phyloP scores from a whole-genome alignment of 257 asterid genomes.

The Salvia splendens region DNA sequence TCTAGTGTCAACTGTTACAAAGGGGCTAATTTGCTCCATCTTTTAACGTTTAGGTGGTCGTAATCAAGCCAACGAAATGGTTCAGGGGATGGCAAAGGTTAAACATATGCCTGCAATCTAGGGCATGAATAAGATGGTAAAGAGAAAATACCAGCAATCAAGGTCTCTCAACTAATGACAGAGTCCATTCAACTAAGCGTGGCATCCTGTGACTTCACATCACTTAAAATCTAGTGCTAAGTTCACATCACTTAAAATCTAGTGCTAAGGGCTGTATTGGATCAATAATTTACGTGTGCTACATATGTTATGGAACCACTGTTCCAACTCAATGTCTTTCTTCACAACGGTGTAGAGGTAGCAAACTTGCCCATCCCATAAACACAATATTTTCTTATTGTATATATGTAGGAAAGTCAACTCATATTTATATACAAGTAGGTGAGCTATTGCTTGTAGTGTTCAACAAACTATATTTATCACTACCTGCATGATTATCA shows the following conservation, averaged over 20 bases:
- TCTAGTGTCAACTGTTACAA: too few relatives aligned
- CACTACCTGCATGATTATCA: not conserved
- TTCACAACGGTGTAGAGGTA: not conserved
- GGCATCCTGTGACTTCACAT: not conserved
- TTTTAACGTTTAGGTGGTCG: not conserved
- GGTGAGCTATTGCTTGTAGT: not conserved
- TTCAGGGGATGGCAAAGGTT: not conserved
- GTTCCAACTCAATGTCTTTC: slow-evolving; percentile 1
- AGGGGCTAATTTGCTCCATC: not conserved
- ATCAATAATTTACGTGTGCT: not conserved
- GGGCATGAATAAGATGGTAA: not conserved
- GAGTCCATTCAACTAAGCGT: not conserved
- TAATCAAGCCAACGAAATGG: not conserved
- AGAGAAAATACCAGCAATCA: not conserved
- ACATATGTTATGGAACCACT: not conserved
- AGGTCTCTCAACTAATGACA: not conserved
- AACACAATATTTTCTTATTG: too few relatives aligned
- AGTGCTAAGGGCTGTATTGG: not conserved
- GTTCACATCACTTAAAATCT: not conserved
- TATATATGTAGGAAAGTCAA: too few relatives aligned
- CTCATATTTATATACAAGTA: not conserved
- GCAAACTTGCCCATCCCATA: too few relatives aligned
- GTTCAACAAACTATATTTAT: not conserved
- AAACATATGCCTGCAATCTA: not conserved
- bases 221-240: not conserved